These are phyloP conservation scores for Apophysomyces ossiformis DNA, from an alignment of 371 early-diverging fungal species.

Conservation along the genomic window DNA sequence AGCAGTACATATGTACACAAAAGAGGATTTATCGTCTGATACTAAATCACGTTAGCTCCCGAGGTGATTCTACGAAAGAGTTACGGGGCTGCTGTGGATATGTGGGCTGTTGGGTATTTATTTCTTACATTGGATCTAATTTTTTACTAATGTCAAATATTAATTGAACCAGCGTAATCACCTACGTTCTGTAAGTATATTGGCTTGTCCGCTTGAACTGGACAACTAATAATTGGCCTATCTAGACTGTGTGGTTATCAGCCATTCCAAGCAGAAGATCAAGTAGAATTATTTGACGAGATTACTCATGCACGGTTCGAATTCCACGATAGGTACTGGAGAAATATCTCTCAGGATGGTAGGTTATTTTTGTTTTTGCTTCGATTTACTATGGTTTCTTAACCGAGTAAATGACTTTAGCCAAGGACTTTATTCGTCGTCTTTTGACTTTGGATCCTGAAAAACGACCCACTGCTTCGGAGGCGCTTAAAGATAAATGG, in stretches of 20 bases:
- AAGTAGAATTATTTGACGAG: conserved; percentile 60
- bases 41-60: conserved; percentile 67
- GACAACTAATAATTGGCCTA: neutral
- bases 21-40: neutral
- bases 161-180: conserved; percentile 56
- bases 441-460: conserved; percentile 76
- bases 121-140: neutral
- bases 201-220: neutral
- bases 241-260: conserved; percentile 70
- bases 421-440: conserved; percentile 89
- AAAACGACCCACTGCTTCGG: conserved; percentile 76
- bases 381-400: neutral
- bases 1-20: neutral
- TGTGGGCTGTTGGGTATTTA: conserved; percentile 73
- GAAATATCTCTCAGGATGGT: conserved; percentile 74
- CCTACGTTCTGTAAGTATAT: conserved; percentile 66
- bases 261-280: conserved; percentile 78
- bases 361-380: conserved; percentile 6
- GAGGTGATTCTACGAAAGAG: conserved; percentile 78
- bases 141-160: neutral
- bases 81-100: conserved; percentile 81
- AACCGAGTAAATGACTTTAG: conserved; percentile 36
- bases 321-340: conserved; percentile 84
- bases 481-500: conserved; percentile 90
- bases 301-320: conserved; percentile 72